Conservation (phyloP, 805 yeast genomes). For the Tetrapisispora pingtungensis region DNA sequence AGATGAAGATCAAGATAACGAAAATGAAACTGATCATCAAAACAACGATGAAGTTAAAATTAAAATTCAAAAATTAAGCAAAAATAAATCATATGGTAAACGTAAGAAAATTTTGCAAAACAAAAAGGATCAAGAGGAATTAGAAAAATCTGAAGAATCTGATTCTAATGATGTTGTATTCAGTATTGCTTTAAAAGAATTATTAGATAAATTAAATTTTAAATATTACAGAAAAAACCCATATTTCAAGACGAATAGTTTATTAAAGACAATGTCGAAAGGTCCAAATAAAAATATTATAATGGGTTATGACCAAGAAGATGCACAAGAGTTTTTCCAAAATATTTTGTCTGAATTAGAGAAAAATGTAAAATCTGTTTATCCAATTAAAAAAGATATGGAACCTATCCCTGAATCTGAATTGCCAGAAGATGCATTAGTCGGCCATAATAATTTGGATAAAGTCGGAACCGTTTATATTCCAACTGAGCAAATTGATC, state of each 20-base stretch:
- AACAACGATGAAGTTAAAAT: slow-evolving; percentile 14
- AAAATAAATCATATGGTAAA: slow-evolving; percentile 14
- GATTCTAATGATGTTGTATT: slow-evolving; percentile 30
- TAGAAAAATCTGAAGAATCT: slow-evolving; percentile 14
- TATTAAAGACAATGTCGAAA: slow-evolving; percentile 61
- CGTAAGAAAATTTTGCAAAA: slow-evolving; percentile 14
- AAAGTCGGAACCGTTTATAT: slow-evolving; percentile 55
- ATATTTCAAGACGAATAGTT: slow-evolving; percentile 50
- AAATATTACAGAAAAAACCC: slow-evolving; percentile 43
- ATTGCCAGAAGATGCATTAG: slow-evolving; percentile 30
- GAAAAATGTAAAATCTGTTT: slow-evolving; percentile 25
- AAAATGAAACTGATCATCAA: slow-evolving; percentile 15
- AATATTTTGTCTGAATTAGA: slow-evolving; percentile 59
- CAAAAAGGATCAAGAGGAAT: slow-evolving; percentile 8
- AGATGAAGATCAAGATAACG: slow-evolving; percentile 7
- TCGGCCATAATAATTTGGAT: slow-evolving; percentile 41
- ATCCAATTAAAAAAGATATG: slow-evolving; percentile 9
- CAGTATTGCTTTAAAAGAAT: slow-evolving; percentile 41
- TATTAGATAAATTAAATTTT: slow-evolving; percentile 47
- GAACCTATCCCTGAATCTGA: slow-evolving; percentile 20
- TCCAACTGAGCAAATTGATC: slow-evolving; percentile 71
- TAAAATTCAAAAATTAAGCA: slow-evolving; percentile 3
- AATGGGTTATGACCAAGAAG: slow-evolving; percentile 85
- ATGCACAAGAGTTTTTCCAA: slow-evolving; percentile 94
- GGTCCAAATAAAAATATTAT: slow-evolving; percentile 72